Percentiles rank a stretch among this genome's conserved stretches.
Conservation (phyloP, 352 stramenopile species). For the Pythium apleroticum region DNA sequence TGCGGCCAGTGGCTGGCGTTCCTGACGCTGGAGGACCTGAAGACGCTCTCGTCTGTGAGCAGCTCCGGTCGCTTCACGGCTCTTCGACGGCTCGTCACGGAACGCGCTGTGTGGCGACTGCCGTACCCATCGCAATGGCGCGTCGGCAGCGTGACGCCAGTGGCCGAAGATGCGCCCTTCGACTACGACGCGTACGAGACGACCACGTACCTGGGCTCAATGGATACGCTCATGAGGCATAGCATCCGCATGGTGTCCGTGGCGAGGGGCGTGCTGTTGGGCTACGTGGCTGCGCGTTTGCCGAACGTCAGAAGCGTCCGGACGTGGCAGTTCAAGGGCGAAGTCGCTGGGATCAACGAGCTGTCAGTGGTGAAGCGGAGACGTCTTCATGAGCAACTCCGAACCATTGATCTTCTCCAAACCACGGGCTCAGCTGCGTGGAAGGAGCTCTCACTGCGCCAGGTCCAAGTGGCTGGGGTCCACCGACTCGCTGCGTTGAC, state of each 20-base stretch:
- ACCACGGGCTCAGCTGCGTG: background rate
- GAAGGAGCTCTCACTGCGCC: slow-evolving; percentile 1
- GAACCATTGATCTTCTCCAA: background rate
- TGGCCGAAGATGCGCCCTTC: background rate
- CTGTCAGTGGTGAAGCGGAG: slow-evolving; percentile 2
- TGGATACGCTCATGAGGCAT: background rate
- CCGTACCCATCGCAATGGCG: slow-evolving; percentile 16
- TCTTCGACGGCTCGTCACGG: background rate
- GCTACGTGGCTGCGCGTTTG: background rate
- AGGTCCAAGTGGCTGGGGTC: background rate
- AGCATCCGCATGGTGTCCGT: slow-evolving; percentile 6
- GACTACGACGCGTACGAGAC: background rate
- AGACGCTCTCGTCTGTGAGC: slow-evolving; percentile 10
- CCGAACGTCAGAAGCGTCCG: slow-evolving; percentile 5
- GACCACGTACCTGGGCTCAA: background rate
- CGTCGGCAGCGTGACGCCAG: background rate
- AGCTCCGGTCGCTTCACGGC: background rate
- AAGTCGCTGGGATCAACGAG: slow-evolving; percentile 13
- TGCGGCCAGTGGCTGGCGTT: slow-evolving; percentile 12
- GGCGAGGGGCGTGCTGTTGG: slow-evolving; percentile 12
- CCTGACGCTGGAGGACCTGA: slow-evolving; percentile 16
- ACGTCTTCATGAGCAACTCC: background rate
- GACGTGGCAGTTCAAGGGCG: slow-evolving; percentile 17
- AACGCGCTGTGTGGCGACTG: slow-evolving; percentile 11
- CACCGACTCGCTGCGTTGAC: background rate